Evolutionary conservation across 306 rosid genomes (phyloP), one percentile per base, ranked within the genome.

Genomic region (Carpinus viminea): DNA sequence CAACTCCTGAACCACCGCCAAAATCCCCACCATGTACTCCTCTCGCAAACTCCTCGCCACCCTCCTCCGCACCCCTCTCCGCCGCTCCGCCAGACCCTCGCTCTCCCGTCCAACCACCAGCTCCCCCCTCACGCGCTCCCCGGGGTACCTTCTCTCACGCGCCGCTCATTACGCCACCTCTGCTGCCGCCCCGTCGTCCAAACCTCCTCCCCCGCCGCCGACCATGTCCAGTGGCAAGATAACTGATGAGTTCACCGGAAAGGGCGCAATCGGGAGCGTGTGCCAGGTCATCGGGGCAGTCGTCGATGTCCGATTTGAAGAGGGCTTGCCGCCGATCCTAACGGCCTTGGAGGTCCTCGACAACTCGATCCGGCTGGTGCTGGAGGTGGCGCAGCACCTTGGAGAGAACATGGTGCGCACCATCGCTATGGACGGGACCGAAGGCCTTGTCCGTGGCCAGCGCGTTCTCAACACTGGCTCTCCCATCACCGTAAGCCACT

Each of bases 381-480:
- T 94, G 16, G 98, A 94, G 87, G 98, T 94, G 68, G 95, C 97
- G 2, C 97, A 91, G 91, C 98, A 94, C 85, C 91, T 94, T 90
- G 98, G 98, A 0, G 98, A 88, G 87, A 91, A 51, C 11, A 76
- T 91, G 88, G 98, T 94, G 8, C 84, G 98, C 52, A 89, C 95
- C 15, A 94, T 94, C 79, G 98, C 98, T 76, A 94, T 94, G 98
- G 98, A 94, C 82, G 98, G 92, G 4, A 94, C 98, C n/a, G 97
- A 94, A 56, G 98, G 98, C 1, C 89, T 94, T 7, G 95, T 92
- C 34, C 83, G 98, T 78, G 97, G 97, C 0, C 92, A 87, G 90
- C 85, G 85, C 65, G 98, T 94, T 48, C 97, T 94, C 80, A 94
- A 94, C 85, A 94, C 97, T 0, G 98, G 98, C 5, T 92, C 98